These are phyloP conservation scores for Durusdinium trenchii DNA, from an alignment of 73 alveolate species.

Conservation along the genomic window DNA sequence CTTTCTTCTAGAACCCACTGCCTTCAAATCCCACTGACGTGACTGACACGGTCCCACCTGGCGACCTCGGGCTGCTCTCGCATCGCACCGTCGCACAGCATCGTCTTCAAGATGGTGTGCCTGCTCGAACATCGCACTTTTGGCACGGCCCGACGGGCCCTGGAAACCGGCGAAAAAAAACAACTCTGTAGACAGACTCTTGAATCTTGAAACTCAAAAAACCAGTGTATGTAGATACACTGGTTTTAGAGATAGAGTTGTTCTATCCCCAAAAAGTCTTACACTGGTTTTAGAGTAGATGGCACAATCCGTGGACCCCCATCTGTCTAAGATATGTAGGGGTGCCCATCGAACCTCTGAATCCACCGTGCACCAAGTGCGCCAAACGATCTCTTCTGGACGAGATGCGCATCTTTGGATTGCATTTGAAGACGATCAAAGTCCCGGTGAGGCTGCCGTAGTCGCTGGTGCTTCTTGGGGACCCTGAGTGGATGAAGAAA, in stretches of 20 bases:
- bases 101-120: slow-evolving; percentile 60
- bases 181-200: neutral
- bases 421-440: slow-evolving; percentile 20
- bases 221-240: neutral
- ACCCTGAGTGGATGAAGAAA: neutral
- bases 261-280: too few relatives aligned
- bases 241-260: neutral
- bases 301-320: too few relatives aligned
- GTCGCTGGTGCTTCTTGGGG: slow-evolving; percentile 39
- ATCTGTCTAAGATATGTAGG: too few relatives aligned
- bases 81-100: slow-evolving; percentile 47
- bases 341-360: too few relatives aligned
- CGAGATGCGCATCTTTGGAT: slow-evolving; percentile 22
- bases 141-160: neutral
- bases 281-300: too few relatives aligned
- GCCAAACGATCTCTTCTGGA: too few relatives aligned
- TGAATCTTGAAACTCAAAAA: neutral
- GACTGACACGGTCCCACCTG: neutral
- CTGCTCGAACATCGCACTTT: neutral
- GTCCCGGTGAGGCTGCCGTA: slow-evolving; percentile 70
- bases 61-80: slow-evolving; percentile 6
- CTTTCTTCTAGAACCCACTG: neutral
- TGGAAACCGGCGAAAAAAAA: neutral
- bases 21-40: neutral
- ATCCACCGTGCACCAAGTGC: too few relatives aligned